Evolutionary conservation across 169 alveolate species (phyloP), one percentile per base, ranked within the genome.

Genomic region (Neospora caninum): DNA sequence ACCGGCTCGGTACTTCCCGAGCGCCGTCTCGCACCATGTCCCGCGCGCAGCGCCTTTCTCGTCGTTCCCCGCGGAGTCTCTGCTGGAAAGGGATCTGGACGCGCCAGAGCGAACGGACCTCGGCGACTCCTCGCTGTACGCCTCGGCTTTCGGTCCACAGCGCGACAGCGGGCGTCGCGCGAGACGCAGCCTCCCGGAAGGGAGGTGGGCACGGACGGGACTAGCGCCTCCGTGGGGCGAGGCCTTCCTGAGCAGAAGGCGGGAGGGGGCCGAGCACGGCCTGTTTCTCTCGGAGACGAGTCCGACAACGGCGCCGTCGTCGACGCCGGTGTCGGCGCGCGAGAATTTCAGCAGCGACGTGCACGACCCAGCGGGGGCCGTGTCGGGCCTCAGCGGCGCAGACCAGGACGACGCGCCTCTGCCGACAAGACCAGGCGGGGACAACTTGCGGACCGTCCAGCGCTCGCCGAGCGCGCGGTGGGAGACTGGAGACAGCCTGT

Each of bases 201-300:
- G 73, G 31, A 64, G 73, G 20, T 64, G 16, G 73, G n/a, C 31
- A 4, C 73, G n/a, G 73, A 64, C 34, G 34, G 73, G 73, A 9
- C 20, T 64, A 29, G 73, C 73, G 73, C 73, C 73, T 16, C 73
- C 73, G n/a, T 64, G 73, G 73, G 73, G 73, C 73, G 73, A 64
- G 25, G 73, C 73, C 31, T 16, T 22, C 31, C 20, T 64, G 73
- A 7, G 73, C 73, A 4, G n/a, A 16, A 27, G 31, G 7, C 16
- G 7, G 34, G 20, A 1, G n/a, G 73, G 31, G 31, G n/a, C 73
- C 25, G 73, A 64, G 7, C 73, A 4, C 1, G n/a, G 4, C 73
- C 20, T 29, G 16, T 7, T 64, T 64, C 31, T 22, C 7, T 64
- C 73, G 25, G 73, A 64, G n/a, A 64, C 73, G 73, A 64, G 73